Base-by-base conservation (phyloP, 805 yeast genomes). In the Lachancea thermotolerans region DNA sequence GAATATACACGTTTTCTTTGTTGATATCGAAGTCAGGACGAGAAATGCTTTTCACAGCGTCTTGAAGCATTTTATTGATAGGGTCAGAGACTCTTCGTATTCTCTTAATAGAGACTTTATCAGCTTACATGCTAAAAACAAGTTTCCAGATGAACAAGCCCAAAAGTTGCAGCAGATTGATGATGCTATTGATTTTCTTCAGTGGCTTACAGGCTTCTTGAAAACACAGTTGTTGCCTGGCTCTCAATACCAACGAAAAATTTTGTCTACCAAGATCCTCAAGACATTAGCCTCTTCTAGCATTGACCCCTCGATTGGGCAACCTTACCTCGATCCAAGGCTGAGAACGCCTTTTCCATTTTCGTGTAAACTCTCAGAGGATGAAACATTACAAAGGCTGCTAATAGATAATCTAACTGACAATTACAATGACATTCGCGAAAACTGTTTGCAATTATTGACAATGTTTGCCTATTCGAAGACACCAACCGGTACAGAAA, bases 341-440 rank as follows among this genome's bases (percentile, higher is more conserved):
- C 71, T 73, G 34, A 71, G 70, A 27, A 69, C 77, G 41, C 67
- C 63, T 27, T 76, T 70, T 55, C 79, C 82, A 7, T 79, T 74
- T 55, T 50, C 68, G 17, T 51, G 81, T 1, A 55, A 65, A 0
- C 52, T 84, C 1, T 76, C 71, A 50, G 56, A 62, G 15, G 59
- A 65, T 15, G 52, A 53, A 1, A 58, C 64, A 1, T 51, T 77
- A 27, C 56, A 75, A 1, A 65, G 81, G 41, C 55, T 78, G 8
- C 64, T 89, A 42, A 60, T 83, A 15, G 85, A 82, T 51, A 78
- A 78, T 44, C 67, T 85, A 7, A 67, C 79, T 28, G 82, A 83
- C 58, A 82, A 83, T 49, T 89, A 79, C 62, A 88, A 85, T 46
- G 96, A 89, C 58, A 73, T 90, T 15, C 73, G 98, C 48, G 69